Evolutionary conservation across 2,329 filamentous ascomycete genomes (phyloP).

Genomic region (Cercospora sp.): DNA sequence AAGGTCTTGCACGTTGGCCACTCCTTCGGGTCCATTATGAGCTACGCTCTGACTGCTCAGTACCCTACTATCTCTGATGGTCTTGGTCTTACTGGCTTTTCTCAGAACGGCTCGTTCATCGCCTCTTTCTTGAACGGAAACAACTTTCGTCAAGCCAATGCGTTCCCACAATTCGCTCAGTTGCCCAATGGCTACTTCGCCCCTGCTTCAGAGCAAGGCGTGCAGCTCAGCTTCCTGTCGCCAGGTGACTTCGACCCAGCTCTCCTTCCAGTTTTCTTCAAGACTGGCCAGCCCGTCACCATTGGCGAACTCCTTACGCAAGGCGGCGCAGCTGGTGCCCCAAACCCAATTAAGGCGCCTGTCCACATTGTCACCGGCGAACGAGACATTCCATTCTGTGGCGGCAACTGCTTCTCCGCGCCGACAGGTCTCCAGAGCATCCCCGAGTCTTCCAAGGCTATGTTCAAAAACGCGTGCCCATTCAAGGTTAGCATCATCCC

Average conservation of each 20-base stretch:
- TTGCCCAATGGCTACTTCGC: conserved; percentile 57
- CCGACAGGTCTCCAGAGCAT: conserved; percentile 48
- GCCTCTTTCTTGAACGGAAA: conserved; percentile 37
- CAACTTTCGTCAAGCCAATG: conserved; percentile 39
- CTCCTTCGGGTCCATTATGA: conserved; percentile 62
- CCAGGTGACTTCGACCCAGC: conserved; percentile 58
- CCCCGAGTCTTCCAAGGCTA: conserved; percentile 47
- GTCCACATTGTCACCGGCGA: conserved; percentile 63
- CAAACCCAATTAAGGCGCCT: conserved; percentile 53
- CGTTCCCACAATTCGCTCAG: conserved; percentile 31
- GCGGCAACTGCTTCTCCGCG: conserved; percentile 57
- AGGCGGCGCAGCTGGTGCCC: conserved; percentile 40
- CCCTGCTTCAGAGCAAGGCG: conserved; percentile 48
- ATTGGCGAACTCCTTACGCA: conserved; percentile 62
- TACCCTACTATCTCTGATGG: conserved; percentile 59
- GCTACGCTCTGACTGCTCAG: conserved; percentile 56
- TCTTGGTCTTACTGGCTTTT: conserved; percentile 63
- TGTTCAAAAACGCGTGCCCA: conserved; percentile 43
- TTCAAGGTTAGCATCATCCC: conserved; percentile 60
- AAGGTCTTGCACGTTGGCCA: conserved; percentile 63
- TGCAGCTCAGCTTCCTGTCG: conserved; percentile 53
- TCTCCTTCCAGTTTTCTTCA: conserved; percentile 51
- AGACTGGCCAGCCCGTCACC: conserved; percentile 58
- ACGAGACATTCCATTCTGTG: conserved; percentile 57
- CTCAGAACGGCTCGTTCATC: conserved; percentile 51